These are phyloP conservation scores for Claviceps purpurea DNA, from an alignment of 2,329 filamentous ascomycete species.

Conservation along the genomic window DNA sequence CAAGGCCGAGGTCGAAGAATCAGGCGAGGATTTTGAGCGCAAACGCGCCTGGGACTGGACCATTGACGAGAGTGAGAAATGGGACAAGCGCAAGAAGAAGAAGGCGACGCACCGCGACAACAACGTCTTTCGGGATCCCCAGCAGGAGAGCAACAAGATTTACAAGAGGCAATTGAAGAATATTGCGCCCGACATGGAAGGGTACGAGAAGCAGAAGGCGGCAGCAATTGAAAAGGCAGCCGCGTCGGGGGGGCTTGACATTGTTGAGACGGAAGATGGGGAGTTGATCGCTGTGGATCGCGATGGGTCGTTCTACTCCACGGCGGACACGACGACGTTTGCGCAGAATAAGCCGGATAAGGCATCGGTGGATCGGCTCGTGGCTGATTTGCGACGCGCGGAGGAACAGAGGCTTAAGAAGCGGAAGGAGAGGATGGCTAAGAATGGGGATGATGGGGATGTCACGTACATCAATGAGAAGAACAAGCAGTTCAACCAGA, in stretches of 20 bases:
- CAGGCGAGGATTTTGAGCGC: constrained; percentile 86
- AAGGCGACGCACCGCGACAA: constrained; percentile 70
- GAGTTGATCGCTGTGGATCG: constrained; percentile 90
- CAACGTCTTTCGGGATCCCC: constrained; percentile 82
- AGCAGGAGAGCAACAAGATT: constrained; percentile 74
- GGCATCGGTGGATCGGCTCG: constrained; percentile 75
- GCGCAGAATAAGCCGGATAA: constrained; percentile 77
- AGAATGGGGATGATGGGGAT: constrained; percentile 74
- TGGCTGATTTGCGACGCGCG: constrained; percentile 73
- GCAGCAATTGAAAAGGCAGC: constrained; percentile 76
- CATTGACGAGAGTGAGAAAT: constrained; percentile 80
- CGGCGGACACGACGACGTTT: constrained; percentile 69
- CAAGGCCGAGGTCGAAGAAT: constrained; percentile 77
- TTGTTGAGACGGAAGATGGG: constrained; percentile 89
- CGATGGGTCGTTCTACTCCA: constrained; percentile 82
- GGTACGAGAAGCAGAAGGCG: constrained; percentile 79
- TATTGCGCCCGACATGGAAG: constrained; percentile 62
- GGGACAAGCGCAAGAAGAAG: constrained; percentile 85
- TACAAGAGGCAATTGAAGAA: constrained; percentile 85
- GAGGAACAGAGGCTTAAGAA: constrained; percentile 82
- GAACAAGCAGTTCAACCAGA: constrained; percentile 99
- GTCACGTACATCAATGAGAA: constrained; percentile 99
- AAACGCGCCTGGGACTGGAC: constrained; percentile 99
- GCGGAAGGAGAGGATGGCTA: constrained; percentile 62
- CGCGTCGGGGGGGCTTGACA: constrained; percentile 70